These are phyloP conservation scores for Glutinoglossum americanum DNA, from an alignment of 495 filamentous ascomycete genomes.

Conservation along the genomic window DNA sequence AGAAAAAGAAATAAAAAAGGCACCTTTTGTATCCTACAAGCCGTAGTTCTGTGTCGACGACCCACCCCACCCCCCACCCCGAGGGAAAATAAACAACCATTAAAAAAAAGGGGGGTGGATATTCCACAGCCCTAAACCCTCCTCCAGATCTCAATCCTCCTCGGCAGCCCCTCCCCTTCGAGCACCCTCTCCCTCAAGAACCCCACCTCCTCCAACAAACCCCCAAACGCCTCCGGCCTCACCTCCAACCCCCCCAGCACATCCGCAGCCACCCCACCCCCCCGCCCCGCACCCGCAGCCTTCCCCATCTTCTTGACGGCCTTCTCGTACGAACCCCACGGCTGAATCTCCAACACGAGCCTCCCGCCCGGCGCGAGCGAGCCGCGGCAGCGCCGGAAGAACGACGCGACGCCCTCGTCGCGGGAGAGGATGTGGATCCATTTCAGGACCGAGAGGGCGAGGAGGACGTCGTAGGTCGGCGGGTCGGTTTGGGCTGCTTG, in stretches of 20 bases:
- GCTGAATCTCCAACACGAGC: constrained; percentile 20
- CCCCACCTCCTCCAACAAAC: constrained; percentile 1
- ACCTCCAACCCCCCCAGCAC: constrained; percentile 5
- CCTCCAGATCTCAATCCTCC: constrained; percentile 36
- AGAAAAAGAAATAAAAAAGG: too few species aligned
- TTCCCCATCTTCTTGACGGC: constrained; percentile 15
- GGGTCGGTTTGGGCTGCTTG: constrained; percentile 4
- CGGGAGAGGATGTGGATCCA: constrained; percentile 20
- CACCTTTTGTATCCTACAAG: too few species aligned
- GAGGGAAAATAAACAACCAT: neutral
- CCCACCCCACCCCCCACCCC: too few species aligned
- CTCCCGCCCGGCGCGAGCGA: constrained; percentile 14
- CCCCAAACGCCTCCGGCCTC: constrained; percentile 10
- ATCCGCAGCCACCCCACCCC: too few species aligned
- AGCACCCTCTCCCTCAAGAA: constrained; percentile 16
- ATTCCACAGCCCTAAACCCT: neutral
- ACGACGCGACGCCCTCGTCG: constrained; percentile 14
- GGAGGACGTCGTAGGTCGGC: constrained; percentile 18
- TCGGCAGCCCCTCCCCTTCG: constrained; percentile 33
- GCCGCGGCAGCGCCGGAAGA: constrained; percentile 14
- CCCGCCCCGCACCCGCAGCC: neutral
- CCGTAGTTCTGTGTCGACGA: too few species aligned
- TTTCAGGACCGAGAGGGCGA: constrained; percentile 21
- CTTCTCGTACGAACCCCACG: constrained; percentile 17
- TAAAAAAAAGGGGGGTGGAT: neutral